phyloP scores from a whole-genome alignment of 306 rosid genomes.

The Vigna reflexopilosa region DNA sequence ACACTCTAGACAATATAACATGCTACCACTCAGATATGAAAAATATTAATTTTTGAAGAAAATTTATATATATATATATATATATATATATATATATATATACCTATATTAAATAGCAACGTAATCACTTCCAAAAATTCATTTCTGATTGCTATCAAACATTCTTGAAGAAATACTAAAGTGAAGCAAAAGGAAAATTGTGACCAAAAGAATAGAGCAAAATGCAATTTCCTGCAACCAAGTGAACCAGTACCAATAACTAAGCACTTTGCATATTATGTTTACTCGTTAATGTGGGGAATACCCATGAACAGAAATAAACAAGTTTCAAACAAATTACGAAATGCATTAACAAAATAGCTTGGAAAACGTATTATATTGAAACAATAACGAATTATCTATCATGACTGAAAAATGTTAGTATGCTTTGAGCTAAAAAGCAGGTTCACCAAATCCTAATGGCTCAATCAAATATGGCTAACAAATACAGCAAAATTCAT shows the following conservation, averaged over 20 bases:
- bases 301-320: not conserved
- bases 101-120: no score
- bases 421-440: constrained; percentile 15
- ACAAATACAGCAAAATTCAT: constrained; percentile 29
- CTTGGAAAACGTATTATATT: not conserved
- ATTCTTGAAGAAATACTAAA: no score
- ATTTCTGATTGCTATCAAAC: no score
- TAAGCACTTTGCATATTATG: not conserved
- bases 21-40: no score
- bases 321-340: not conserved
- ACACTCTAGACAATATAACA: no score
- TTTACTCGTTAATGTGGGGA: not conserved
- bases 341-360: not conserved
- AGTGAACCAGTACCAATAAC: not conserved
- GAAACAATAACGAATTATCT: constrained; percentile 27
- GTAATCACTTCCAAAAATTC: no score
- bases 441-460: constrained; percentile 9
- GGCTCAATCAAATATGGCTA: constrained; percentile 20
- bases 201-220: not conserved
- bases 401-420: constrained; percentile 17
- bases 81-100: no score
- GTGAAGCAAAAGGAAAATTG: not conserved
- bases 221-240: not conserved
- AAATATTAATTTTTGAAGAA: no score
- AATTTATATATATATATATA: no score